These are phyloP conservation scores for Cunninghamia lanceolata DNA, from an alignment of 75 land plant genomes.

Conservation along the genomic window DNA sequence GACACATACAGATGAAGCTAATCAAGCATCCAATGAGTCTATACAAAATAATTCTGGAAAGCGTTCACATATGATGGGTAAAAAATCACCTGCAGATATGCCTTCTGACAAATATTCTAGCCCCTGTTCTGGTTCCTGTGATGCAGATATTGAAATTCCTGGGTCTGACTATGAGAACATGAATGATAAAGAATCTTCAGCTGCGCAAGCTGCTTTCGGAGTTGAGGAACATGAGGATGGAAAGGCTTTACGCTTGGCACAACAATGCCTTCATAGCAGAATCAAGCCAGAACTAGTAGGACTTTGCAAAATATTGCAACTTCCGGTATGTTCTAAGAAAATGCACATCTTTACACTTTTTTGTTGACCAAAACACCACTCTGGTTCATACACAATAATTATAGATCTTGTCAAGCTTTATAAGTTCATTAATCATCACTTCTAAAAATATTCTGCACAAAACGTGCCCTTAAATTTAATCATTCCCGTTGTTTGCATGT, in stretches of 20 bases:
- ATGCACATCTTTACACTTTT: neutral
- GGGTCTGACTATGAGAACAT: neutral
- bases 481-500: neutral
- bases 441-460: neutral
- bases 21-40: neutral
- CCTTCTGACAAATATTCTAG: neutral
- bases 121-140: constrained; percentile 8
- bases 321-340: constrained; percentile 21
- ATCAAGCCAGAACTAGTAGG: constrained; percentile 44
- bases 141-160: neutral
- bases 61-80: neutral
- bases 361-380: neutral
- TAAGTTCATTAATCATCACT: neutral
- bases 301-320: constrained; percentile 35
- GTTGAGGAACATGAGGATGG: constrained; percentile 12
- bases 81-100: neutral
- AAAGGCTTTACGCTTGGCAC: constrained; percentile 22
- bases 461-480: neutral
- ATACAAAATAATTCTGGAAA: neutral
- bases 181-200: constrained; percentile 5
- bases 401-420: neutral
- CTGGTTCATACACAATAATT: neutral
- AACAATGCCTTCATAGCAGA: constrained; percentile 37
- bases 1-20: neutral
- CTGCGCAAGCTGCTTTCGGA: constrained; percentile 2